phyloP scores from a whole-genome alignment of 2,329 filamentous ascomycete species.

The Phoma sp. region DNA sequence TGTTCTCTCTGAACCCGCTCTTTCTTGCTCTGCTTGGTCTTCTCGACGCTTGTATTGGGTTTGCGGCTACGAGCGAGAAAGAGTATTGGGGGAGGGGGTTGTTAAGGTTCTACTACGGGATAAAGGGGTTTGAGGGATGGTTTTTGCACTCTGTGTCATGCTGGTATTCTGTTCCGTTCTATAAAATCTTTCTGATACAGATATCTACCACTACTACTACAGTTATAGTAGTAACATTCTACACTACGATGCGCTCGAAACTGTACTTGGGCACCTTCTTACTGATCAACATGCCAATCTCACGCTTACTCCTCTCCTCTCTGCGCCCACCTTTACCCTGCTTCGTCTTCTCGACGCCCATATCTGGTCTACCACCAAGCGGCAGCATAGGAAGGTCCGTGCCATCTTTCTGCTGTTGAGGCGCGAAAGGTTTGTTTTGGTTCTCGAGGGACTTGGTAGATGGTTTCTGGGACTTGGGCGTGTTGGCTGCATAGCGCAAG shows the following conservation, averaged over 20 bases:
- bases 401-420: constrained; percentile 51
- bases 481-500: constrained; percentile 59
- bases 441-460: constrained; percentile 41
- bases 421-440: constrained; percentile 55
- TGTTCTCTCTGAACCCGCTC: too few relatives aligned
- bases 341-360: constrained; percentile 58
- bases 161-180: too few relatives aligned
- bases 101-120: too few relatives aligned
- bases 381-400: constrained; percentile 65
- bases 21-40: too few relatives aligned
- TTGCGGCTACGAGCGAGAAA: too few relatives aligned
- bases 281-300: constrained; percentile 78
- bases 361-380: constrained; percentile 70
- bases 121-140: too few relatives aligned
- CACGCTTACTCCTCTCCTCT: constrained; percentile 70
- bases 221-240: too few relatives aligned
- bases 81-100: too few relatives aligned
- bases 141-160: too few relatives aligned
- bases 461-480: constrained; percentile 41
- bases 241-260: constrained; percentile 70
- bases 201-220: too few relatives aligned
- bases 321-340: constrained; percentile 73
- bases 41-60: too few relatives aligned
- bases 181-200: too few relatives aligned
- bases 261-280: constrained; percentile 84